A percentile compares a stretch with the other conserved stretches of the same genome.
These are phyloP conservation scores for Astrothelium macrocarpum DNA, from an alignment of 495 filamentous ascomycete species.

Conservation along the genomic window DNA sequence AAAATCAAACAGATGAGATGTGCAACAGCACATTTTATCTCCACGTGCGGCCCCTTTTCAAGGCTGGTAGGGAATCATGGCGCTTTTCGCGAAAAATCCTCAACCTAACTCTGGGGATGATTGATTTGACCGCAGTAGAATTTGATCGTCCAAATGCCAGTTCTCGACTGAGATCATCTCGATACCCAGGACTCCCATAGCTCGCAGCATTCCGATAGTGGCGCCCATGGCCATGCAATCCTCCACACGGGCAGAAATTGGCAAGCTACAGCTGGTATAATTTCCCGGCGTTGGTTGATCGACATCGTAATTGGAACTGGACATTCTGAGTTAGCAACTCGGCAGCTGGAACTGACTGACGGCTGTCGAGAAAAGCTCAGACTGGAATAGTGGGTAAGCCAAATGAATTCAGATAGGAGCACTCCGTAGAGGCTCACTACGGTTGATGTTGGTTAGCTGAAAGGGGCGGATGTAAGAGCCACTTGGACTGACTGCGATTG, in stretches of 20 bases:
- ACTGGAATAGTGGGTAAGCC: not conserved
- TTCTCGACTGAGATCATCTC: too few relatives aligned
- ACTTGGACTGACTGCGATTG: too few relatives aligned
- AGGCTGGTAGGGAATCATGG: not conserved
- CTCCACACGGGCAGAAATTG: not conserved
- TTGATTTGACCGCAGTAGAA: too few relatives aligned
- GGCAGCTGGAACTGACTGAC: not conserved
- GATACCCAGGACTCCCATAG: not conserved
- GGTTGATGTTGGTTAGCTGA: too few relatives aligned
- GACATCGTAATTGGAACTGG: not conserved
- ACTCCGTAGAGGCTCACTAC: too few relatives aligned
- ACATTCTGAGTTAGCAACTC: not conserved
- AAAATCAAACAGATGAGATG: not conserved
- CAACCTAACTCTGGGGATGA: too few relatives aligned
- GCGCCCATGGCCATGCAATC: not conserved
- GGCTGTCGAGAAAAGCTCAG: not conserved
- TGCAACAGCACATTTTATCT: not conserved
- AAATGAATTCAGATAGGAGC: too few relatives aligned
- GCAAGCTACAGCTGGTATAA: not conserved
- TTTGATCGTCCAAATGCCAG: too few relatives aligned
- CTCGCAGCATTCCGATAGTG: not conserved
- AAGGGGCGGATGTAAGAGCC: too few relatives aligned
- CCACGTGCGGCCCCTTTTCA: not conserved
- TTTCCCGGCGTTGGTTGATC: conserved; percentile 3
- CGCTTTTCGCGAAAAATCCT: too few relatives aligned